Conservation (phyloP, 169 alveolate species). For the Eimeria necatrix region DNA sequence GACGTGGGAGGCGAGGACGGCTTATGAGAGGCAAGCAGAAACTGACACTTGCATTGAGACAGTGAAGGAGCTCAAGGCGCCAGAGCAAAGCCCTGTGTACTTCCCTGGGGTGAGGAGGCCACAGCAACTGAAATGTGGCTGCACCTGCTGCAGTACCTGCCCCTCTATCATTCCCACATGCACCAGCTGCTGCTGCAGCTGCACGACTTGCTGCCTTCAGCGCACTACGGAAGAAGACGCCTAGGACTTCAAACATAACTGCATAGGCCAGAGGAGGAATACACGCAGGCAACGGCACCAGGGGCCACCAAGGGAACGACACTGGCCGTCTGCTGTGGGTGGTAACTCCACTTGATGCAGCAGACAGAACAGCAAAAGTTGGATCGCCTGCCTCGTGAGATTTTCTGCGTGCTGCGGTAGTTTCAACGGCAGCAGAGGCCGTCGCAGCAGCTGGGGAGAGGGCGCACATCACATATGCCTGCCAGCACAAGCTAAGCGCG, state of each 20-base stretch:
- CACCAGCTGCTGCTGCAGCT: conserved; percentile 30
- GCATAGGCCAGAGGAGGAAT: conserved; percentile 57
- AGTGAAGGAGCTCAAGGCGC: conserved; percentile 27
- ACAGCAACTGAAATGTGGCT: conserved; percentile 6
- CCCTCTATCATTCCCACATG: not conserved
- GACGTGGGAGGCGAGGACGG: conserved; percentile 51
- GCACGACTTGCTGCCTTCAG: conserved; percentile 28
- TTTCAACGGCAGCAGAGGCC: not conserved
- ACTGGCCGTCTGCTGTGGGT: not conserved
- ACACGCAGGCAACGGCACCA: not conserved
- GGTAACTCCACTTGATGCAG: not conserved
- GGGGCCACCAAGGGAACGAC: conserved; percentile 31
- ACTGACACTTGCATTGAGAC: not conserved
- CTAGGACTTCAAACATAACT: conserved; percentile 3
- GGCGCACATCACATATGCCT: conserved; percentile 17
- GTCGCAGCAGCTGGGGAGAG: not conserved
- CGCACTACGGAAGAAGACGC: conserved; percentile 37
- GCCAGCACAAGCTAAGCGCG: conserved; percentile 39
- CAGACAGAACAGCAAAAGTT: not conserved
- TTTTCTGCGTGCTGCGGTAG: not conserved
- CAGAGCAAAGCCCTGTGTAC: conserved; percentile 37
- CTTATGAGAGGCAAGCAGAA: conserved; percentile 14
- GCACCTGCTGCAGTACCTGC: conserved; percentile 6
- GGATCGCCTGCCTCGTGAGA: not conserved
- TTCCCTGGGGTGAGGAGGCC: conserved; percentile 63